These are phyloP conservation scores for Blastocystis sp. DNA, from an alignment of 352 stramenopile species.

Conservation along the genomic window DNA sequence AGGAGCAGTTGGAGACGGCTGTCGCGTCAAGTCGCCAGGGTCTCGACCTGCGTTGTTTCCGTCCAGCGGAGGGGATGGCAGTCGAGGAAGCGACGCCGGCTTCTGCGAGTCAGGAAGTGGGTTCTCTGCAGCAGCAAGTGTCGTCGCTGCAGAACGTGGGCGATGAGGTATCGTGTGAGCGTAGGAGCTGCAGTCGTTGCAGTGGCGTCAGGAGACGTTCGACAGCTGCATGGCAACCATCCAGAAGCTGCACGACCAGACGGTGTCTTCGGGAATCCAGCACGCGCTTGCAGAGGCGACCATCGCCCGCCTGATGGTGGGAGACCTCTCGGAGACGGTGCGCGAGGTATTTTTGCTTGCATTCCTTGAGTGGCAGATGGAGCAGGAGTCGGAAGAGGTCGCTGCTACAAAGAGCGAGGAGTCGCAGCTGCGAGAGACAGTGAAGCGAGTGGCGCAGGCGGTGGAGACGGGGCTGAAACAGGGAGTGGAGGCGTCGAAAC, in stretches of 20 bases:
- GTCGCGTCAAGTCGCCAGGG: no score
- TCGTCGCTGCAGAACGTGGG: background rate
- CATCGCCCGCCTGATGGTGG: background rate
- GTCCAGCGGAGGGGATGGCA: background rate
- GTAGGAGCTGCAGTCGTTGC: background rate
- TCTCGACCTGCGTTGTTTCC: no score
- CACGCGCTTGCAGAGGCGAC: background rate
- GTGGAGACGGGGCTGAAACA: background rate
- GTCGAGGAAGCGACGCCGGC: no score
- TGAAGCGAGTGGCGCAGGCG: background rate
- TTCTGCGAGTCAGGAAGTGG: no score
- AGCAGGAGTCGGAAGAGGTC: background rate
- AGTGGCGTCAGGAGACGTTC: background rate
- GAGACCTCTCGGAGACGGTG: background rate
- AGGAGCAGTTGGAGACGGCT: no score
- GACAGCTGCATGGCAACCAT: background rate
- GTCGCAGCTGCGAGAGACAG: background rate
- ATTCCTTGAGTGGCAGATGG: background rate
- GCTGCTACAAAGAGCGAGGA: background rate
- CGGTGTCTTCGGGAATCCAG: background rate
- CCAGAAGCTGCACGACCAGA: background rate
- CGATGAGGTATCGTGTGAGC: background rate
- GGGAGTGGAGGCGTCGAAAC: background rate
- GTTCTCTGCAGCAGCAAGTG: background rate
- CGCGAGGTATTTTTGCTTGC: background rate